Evolutionary conservation across 2,329 filamentous ascomycete genomes (phyloP).

Genomic region (Pezicula neosporulosa): DNA sequence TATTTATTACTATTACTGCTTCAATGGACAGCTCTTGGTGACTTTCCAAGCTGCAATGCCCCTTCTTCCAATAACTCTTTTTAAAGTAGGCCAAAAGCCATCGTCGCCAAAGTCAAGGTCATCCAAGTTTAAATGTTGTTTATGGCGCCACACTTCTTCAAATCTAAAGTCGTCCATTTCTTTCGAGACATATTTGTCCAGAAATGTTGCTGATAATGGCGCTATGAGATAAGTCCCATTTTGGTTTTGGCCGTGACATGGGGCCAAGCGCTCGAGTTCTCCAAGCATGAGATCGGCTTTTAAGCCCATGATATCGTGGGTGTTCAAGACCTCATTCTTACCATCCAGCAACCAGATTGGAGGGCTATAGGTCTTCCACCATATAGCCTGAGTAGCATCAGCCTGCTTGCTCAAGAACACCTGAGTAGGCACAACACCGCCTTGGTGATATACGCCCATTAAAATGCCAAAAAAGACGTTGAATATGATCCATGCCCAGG

Average conservation of each 20-base stretch:
- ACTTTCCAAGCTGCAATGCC: slow-evolving; percentile 62
- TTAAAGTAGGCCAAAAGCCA: slow-evolving; percentile 68
- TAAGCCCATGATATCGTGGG: slow-evolving; percentile 72
- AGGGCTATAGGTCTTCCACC: slow-evolving; percentile 86
- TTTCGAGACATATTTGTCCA: slow-evolving; percentile 55
- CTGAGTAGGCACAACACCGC: slow-evolving; percentile 72
- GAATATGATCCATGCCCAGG: slow-evolving; percentile 63
- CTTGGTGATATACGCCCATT: slow-evolving; percentile 82
- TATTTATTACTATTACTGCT: neutral
- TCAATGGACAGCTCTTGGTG: slow-evolving; percentile 37
- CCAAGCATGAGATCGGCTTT: slow-evolving; percentile 56
- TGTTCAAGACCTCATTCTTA: slow-evolving; percentile 68
- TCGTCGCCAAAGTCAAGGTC: slow-evolving; percentile 78
- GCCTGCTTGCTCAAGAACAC: slow-evolving; percentile 66
- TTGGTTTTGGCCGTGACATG: slow-evolving; percentile 57
- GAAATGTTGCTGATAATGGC: slow-evolving; percentile 66
- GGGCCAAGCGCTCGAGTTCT: slow-evolving; percentile 55
- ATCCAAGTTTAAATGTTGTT: slow-evolving; percentile 70
- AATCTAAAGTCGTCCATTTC: slow-evolving; percentile 54
- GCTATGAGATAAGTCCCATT: slow-evolving; percentile 70
- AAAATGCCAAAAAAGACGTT: slow-evolving; percentile 65
- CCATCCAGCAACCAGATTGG: slow-evolving; percentile 77
- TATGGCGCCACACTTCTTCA: slow-evolving; percentile 66
- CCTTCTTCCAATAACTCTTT: slow-evolving; percentile 61
- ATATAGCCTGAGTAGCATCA: slow-evolving; percentile 63